Evolutionary conservation across 1,139 yeast species (phyloP).

Genomic region (Debaryomycetaceae sp.): DNA sequence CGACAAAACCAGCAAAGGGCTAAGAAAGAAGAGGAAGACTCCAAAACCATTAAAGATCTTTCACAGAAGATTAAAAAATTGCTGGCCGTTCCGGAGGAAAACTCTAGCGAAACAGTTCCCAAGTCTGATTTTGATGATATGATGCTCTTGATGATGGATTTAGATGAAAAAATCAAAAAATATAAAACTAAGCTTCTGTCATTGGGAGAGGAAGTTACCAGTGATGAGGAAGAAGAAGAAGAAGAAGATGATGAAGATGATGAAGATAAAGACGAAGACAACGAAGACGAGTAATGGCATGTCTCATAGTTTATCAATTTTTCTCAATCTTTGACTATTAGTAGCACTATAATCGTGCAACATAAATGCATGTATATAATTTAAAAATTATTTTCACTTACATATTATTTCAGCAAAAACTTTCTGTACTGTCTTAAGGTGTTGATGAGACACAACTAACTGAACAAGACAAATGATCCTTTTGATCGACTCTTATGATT

Average conservation of each 20-base stretch:
- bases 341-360: too few species aligned
- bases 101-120: conserved; percentile 34
- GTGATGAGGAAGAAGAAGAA: conserved; percentile 43
- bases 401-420: too few species aligned
- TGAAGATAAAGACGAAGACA: conserved; percentile 9
- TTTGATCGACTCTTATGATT: conserved; percentile 89
- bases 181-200: conserved; percentile 53
- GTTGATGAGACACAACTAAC: too few species aligned
- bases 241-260: conserved; percentile 32
- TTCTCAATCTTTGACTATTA: too few species aligned
- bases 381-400: too few species aligned
- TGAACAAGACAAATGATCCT: conserved; percentile 44
- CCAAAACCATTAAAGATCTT: conserved; percentile 10
- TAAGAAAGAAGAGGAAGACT: not conserved
- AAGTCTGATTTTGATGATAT: conserved; percentile 71
- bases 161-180: conserved; percentile 63
- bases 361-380: not conserved
- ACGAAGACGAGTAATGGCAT: too few species aligned
- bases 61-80: conserved; percentile 14
- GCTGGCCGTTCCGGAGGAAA: not conserved
- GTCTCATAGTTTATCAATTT: too few species aligned
- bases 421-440: too few species aligned
- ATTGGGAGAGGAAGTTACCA: conserved; percentile 48
- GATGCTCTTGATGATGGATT: conserved; percentile 68
- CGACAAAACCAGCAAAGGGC: not conserved